Evolutionary conservation across 345 rosid species (phyloP).

Genomic region (Boechera retrofracta): DNA sequence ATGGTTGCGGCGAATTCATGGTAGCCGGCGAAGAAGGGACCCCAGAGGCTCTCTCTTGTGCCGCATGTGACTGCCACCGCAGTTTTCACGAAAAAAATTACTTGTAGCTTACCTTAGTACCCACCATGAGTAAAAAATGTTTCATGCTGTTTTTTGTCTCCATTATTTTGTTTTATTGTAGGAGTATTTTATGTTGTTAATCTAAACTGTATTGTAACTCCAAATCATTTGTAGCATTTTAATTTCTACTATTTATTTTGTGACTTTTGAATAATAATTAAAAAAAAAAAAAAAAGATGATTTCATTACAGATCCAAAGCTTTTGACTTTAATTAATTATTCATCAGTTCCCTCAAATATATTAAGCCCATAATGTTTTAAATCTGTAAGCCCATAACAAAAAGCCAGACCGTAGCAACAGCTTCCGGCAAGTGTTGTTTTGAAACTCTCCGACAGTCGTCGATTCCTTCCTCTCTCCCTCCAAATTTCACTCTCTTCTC

Average conservation of each 20-base stretch:
- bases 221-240: too few relatives aligned
- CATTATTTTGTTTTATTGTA: too few relatives aligned
- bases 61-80: constrained; percentile 21
- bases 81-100: neutral
- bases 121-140: too few relatives aligned
- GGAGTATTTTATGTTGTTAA: too few relatives aligned
- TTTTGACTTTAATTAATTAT: too few relatives aligned
- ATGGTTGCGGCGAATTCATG: neutral
- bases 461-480: constrained; percentile 31
- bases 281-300: too few relatives aligned
- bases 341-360: too few relatives aligned
- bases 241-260: too few relatives aligned
- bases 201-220: too few relatives aligned
- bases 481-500: constrained; percentile 26
- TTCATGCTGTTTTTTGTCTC: too few relatives aligned
- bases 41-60: constrained; percentile 9
- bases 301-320: too few relatives aligned
- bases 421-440: constrained; percentile 19
- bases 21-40: constrained; percentile 3
- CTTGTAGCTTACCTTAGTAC: neutral
- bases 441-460: constrained; percentile 1
- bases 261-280: too few relatives aligned
- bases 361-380: neutral
- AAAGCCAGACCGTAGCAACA: neutral
- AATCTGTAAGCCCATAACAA: neutral